Conservation (phyloP, 805 yeast genomes). For the Tetrapisispora taiwanensis region DNA sequence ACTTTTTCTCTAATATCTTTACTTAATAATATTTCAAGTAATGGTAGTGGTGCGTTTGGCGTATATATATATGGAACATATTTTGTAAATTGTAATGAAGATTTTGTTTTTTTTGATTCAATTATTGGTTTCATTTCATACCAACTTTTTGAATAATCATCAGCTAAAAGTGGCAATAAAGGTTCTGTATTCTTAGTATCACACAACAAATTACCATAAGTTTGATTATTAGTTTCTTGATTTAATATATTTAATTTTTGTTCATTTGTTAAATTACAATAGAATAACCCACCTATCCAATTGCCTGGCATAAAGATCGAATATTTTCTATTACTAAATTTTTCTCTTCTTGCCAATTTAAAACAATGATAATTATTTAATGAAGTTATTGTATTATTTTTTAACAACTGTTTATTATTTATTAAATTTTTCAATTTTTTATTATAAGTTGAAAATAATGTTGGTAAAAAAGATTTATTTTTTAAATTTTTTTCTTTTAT, state of each 20-base stretch:
- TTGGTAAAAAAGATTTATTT: neutral
- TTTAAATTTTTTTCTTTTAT: neutral
- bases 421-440: neutral
- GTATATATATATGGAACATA: slow-evolving; percentile 51
- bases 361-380: slow-evolving; percentile 34
- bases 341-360: slow-evolving; percentile 48
- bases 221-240: neutral
- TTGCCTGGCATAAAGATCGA: slow-evolving; percentile 45
- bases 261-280: slow-evolving; percentile 33
- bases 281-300: slow-evolving; percentile 56
- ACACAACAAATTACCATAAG: slow-evolving; percentile 22
- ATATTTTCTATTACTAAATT: slow-evolving; percentile 37
- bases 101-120: slow-evolving; percentile 12
- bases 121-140: slow-evolving; percentile 26
- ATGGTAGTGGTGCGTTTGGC: slow-evolving; percentile 27
- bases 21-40: neutral
- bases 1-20: neutral
- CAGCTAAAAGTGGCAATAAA: slow-evolving; percentile 49
- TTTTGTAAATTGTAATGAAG: slow-evolving; percentile 28
- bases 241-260: slow-evolving; percentile 10
- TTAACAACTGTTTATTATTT: neutral
- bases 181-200: slow-evolving; percentile 33
- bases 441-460: neutral
- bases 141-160: slow-evolving; percentile 41
- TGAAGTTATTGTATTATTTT: too few species aligned